A percentile compares a stretch with the other conserved stretches of the same genome.
Conservation (phyloP, 2,329 filamentous ascomycete species). For the Apiospora marii region DNA sequence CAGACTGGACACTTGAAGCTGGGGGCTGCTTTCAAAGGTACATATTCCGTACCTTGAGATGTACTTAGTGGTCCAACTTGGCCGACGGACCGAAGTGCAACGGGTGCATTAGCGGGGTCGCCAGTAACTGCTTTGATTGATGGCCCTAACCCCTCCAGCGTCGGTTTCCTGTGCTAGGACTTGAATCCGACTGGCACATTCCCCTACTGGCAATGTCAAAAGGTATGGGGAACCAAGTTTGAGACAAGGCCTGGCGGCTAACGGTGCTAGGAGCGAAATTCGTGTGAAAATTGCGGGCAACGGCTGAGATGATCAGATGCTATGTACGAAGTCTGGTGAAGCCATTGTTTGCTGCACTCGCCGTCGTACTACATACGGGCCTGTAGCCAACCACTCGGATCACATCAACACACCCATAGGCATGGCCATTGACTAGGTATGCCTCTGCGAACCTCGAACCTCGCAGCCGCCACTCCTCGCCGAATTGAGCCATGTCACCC, state of each 20-base stretch:
- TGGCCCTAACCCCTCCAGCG: not conserved
- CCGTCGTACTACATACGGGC: slow-evolving; percentile 3
- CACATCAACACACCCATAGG: slow-evolving; percentile 4
- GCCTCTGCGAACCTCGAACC: not conserved
- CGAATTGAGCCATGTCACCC: not conserved
- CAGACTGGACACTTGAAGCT: not conserved
- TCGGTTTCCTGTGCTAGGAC: not conserved
- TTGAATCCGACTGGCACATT: not conserved
- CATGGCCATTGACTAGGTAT: not conserved
- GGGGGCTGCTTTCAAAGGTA: not conserved
- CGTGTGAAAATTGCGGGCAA: not conserved
- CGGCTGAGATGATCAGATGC: slow-evolving; percentile 17
- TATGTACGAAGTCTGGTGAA: not conserved
- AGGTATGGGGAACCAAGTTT: slow-evolving; percentile 3
- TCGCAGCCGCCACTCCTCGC: slow-evolving; percentile 4
- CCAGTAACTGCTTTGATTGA: slow-evolving; percentile 5
- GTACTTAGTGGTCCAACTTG: not conserved
- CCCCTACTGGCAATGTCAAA: not conserved
- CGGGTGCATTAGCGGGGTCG: slow-evolving; percentile 23
- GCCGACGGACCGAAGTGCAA: slow-evolving; percentile 21
- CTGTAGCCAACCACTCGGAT: slow-evolving; percentile 21
- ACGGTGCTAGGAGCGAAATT: slow-evolving; percentile 18
- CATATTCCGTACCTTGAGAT: too few relatives aligned
- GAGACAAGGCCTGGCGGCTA: slow-evolving; percentile 17
- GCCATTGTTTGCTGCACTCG: not conserved